Percentiles rank a stretch among this genome's conserved stretches.
phyloP scores from a whole-genome alignment of 2,329 filamentous ascomycete genomes.

The Penicillium hordei region DNA sequence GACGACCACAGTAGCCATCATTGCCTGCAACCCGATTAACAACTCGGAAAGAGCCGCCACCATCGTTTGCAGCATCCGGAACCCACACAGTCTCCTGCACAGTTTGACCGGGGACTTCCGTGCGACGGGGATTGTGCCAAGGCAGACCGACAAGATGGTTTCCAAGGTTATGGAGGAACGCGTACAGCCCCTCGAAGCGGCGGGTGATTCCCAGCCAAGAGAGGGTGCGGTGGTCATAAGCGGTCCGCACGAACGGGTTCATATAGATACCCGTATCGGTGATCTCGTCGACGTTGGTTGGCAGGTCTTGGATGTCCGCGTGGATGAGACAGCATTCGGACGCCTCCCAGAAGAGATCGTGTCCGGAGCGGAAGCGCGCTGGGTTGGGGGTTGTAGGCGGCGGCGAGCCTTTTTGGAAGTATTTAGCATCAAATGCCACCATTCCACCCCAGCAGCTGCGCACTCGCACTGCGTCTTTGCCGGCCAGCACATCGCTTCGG shows the following conservation, averaged over 20 bases:
- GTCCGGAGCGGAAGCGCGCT: slow-evolving; percentile 58
- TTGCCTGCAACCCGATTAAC: slow-evolving; percentile 42
- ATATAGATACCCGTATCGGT: slow-evolving; percentile 64
- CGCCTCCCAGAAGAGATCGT: slow-evolving; percentile 61
- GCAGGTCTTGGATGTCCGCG: slow-evolving; percentile 48
- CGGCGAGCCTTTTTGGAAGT: slow-evolving; percentile 42
- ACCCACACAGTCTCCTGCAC: slow-evolving; percentile 46
- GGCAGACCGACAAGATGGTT: slow-evolving; percentile 60
- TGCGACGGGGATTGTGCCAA: slow-evolving; percentile 59
- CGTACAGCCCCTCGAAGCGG: slow-evolving; percentile 66
- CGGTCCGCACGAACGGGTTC: slow-evolving; percentile 72
- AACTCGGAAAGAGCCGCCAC: slow-evolving; percentile 41
- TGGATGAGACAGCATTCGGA: slow-evolving; percentile 64
- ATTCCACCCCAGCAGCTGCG: slow-evolving; percentile 77
- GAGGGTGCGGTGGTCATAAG: slow-evolving; percentile 61
- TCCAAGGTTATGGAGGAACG: slow-evolving; percentile 58
- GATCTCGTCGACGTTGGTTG: slow-evolving; percentile 32
- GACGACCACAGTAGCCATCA: slow-evolving; percentile 48
- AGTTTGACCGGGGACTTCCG: slow-evolving; percentile 57
- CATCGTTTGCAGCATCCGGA: slow-evolving; percentile 27
- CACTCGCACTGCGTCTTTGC: slow-evolving; percentile 63
- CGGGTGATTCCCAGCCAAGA: slow-evolving; percentile 60
- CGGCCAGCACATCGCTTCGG: slow-evolving; percentile 61
- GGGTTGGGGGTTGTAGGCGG: slow-evolving; percentile 36
- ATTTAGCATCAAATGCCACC: slow-evolving; percentile 53